A percentile compares a stretch with the other conserved stretches of the same genome.
Evolutionary conservation across 768 basidiomycete species (phyloP).

Genomic region (Antrodiella citrinella): DNA sequence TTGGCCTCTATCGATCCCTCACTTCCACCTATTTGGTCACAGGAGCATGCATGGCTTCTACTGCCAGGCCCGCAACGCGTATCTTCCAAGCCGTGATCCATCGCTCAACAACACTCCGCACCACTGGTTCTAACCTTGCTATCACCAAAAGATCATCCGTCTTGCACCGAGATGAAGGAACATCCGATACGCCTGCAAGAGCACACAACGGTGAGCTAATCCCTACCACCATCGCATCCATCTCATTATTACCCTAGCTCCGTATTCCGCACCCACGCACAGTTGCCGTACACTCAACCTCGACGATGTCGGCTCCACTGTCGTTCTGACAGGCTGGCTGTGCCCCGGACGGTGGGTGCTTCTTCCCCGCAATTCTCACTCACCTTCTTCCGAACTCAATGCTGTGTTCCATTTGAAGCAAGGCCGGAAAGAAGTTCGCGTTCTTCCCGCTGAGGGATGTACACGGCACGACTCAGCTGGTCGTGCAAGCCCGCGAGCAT

Average conservation of each 20-base stretch:
- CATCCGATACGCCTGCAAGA: background rate
- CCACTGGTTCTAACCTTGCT: background rate
- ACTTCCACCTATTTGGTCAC: background rate
- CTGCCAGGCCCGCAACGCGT: background rate
- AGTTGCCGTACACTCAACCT: constrained; percentile 49
- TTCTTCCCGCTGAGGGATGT: constrained; percentile 86
- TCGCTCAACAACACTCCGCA: background rate
- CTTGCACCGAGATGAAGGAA: background rate
- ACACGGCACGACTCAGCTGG: constrained; percentile 70
- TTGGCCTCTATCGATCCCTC: background rate
- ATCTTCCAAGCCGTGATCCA: background rate
- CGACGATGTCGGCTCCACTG: constrained; percentile 42
- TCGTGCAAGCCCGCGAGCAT: constrained; percentile 37
- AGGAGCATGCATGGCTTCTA: background rate
- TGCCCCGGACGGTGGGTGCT: constrained; percentile 67
- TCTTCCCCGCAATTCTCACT: constrained; percentile 12
- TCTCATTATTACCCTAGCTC: constrained; percentile 16
- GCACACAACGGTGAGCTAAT: constrained; percentile 7
- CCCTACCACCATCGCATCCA: background rate
- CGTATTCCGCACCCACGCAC: constrained; percentile 57
- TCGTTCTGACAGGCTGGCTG: constrained; percentile 78
- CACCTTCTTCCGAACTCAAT: constrained; percentile 1
- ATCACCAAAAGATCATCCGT: background rate
- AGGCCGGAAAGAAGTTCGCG: constrained; percentile 58
- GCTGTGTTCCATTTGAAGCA: constrained; percentile 39